Base-by-base conservation (phyloP, 1,139 yeast genomes). In the Protomyces macrosporus region DNA sequence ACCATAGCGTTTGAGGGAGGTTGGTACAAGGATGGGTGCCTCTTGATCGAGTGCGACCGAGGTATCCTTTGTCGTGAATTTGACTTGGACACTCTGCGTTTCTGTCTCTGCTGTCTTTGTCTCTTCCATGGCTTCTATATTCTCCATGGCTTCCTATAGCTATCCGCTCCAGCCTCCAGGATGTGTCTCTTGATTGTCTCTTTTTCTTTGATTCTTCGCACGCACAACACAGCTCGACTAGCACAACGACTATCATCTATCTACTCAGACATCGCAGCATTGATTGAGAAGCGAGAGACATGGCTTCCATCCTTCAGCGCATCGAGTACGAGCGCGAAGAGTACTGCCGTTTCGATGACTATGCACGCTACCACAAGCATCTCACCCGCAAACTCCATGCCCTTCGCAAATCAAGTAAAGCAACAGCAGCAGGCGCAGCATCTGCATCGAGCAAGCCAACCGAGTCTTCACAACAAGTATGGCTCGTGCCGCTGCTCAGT, bases 1-100 rank as follows among this genome's bases (percentile, higher is more conserved):
- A 62, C 99, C 98, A 74, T 84, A 91, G 74, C 98, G 82, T 71
- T 88, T 90, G 71, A 93, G 81, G 3, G 87, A 77, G 37, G 87
- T 88, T 23, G 98, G 98, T 14, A 90, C 97, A 72, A 82, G 88
- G 65, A 91, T 79, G 12, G 75, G 75, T 9, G 56, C 42, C 52
- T 87, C 83, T 64, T 90, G 96, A n/a, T 88, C 82, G 3, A 90
- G 89, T 30, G 82, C 73, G 68, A 87, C 85, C 69, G 89, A 95
- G 68, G 84, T 86, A 71, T 91, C 97, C 70, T 93, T 83, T 54
- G 98, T 91, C 77, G 87, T 84, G 60, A 65, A 64, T 30, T 53
- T 50, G 34, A 65, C 54, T 16, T 59, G 65, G 14, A 65, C 65
- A 40, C 16, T 42, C 54, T 59, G 58, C 6, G 50, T 39, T 32